A percentile compares a stretch with the other conserved stretches of the same genome.
These are phyloP conservation scores for Vigna trinervia DNA, from an alignment of 306 rosid species.

Conservation along the genomic window DNA sequence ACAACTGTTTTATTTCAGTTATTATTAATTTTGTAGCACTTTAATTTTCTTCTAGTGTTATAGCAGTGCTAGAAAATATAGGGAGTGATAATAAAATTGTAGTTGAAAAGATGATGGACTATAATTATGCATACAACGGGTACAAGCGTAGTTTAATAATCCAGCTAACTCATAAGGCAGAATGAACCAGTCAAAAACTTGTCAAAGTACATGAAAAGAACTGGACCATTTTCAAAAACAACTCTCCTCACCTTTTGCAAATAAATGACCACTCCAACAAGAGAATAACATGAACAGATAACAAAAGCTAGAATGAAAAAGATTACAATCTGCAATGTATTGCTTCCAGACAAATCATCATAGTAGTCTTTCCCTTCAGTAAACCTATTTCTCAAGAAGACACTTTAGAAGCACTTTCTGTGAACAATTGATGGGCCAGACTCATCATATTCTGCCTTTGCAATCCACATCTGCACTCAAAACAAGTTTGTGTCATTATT, in stretches of 20 bases:
- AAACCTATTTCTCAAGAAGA: constrained; percentile 46
- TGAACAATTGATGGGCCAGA: constrained; percentile 99
- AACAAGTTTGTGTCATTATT: constrained; percentile 18
- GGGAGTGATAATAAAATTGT: neutral
- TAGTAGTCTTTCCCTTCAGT: constrained; percentile 49
- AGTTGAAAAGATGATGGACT: constrained; percentile 22
- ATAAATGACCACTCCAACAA: constrained; percentile 62
- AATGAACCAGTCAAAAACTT: constrained; percentile 45
- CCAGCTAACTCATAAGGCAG: constrained; percentile 27
- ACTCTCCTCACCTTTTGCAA: constrained; percentile 56
- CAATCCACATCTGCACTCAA: constrained; percentile 95
- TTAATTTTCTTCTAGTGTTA: too few species aligned
- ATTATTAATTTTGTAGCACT: neutral
- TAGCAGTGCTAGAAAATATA: neutral
- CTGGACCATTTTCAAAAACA: constrained; percentile 48
- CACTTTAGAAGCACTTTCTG: constrained; percentile 91
- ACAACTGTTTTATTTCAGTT: neutral
- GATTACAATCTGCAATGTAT: constrained; percentile 48
- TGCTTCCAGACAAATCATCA: constrained; percentile 44
- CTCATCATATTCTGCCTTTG: constrained; percentile 97
- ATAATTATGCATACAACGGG: constrained; percentile 28
- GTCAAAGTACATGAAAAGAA: constrained; percentile 40
- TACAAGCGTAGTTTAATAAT: constrained; percentile 33
- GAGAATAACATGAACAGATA: constrained; percentile 55
- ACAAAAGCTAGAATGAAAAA: constrained; percentile 56